These are phyloP conservation scores for Eleusine indica DNA, from an alignment of 176 grass and related monocot species.

Conservation along the genomic window DNA sequence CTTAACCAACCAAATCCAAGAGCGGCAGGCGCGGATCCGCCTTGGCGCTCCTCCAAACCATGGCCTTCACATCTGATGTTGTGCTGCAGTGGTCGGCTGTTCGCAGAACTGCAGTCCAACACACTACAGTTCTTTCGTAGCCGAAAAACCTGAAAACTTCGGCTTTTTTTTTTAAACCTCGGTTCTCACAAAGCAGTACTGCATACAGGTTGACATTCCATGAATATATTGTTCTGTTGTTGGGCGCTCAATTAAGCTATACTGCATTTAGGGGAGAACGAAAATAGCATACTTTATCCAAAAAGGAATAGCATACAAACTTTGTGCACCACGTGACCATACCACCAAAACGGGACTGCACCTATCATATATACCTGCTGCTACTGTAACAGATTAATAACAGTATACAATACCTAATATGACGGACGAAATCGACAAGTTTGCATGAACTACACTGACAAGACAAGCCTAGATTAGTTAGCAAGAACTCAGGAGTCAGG, in stretches of 20 bases:
- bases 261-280: not conserved
- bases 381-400: not conserved
- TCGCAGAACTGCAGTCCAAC: not conserved
- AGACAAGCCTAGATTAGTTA: conserved; percentile 7
- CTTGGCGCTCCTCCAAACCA: not conserved
- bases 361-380: conserved; percentile 36
- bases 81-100: not conserved
- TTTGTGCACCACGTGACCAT: not conserved
- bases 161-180: not conserved
- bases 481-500: conserved; percentile 39
- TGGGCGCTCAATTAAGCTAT: conserved; percentile 30
- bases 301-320: not conserved
- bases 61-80: not conserved
- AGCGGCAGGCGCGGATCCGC: not conserved
- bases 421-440: not conserved
- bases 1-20: not conserved
- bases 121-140: not conserved
- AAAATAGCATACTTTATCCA: not conserved
- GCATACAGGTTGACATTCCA: not conserved
- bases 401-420: conserved; percentile 32
- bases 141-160: not conserved
- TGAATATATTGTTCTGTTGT: not conserved
- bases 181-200: not conserved
- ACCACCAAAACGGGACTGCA: conserved; percentile 4
- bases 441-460: not conserved